Evolutionary conservation across 2,329 filamentous ascomycete species (phyloP), one percentile per base, ranked within the genome.

Genomic region (Xylariomycetidae sp.): DNA sequence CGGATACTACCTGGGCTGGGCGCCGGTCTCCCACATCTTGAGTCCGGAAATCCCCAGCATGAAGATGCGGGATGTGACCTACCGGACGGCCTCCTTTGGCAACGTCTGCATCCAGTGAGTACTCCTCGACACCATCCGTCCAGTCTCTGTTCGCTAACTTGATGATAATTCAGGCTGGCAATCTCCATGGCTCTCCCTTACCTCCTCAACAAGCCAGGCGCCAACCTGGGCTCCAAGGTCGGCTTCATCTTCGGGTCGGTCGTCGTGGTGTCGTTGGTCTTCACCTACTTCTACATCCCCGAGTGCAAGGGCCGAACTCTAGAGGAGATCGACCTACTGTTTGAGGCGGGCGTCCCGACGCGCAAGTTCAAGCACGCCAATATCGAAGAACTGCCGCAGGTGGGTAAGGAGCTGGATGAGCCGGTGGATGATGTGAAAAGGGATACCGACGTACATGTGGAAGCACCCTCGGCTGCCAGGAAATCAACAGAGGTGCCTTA

Each of bases 281-380:
- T 64, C 42, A 59, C 63, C 1, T 65, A 53, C 43, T 65, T 65
- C 43, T 61, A 52, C 32, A 50, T 66, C 13, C 64, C 64, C 14
- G 68, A 71, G 47, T 62, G 66, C 3, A 63, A 62, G 16, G 63
- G 63, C 2, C 54, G 60, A 31, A 60, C 58, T 1, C 55, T 66
- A 20, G 63, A 64, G 38, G 64, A 70, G 50, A 58, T 70, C 10
- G 65, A 68, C 37, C 43, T 55, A 5, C 41, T 70, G 38, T 70
- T 70, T n/a, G 48, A 52, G 42, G 24, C 15, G 20, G 44, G 49
- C 38, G 43, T 43, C 10, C 43, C 39, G 26, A 45, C 51, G 25
- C 37, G 48, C 14, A 33, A 36, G 35, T 50, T 29, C 13, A 29
- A 18, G 26, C n/a, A n/a, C n/a, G n/a, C n/a, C n/a, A n/a, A n/a